Conservation (phyloP, 176 grass and related monocot species). For the Hordeum marinum region DNA sequence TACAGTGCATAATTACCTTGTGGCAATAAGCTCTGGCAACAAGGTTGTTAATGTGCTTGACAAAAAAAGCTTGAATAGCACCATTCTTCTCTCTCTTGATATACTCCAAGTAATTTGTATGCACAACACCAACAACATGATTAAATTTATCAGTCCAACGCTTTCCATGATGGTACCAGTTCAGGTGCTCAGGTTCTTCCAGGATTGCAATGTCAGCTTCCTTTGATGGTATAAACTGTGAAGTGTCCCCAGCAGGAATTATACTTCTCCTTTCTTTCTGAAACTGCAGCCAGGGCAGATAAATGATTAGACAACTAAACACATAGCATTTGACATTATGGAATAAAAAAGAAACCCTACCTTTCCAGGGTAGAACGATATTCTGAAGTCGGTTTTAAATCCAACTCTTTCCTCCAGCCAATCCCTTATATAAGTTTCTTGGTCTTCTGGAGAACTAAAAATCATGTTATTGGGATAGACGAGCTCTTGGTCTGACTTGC, state of each 20-base stretch:
- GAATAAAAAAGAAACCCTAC: slow-evolving; percentile 23
- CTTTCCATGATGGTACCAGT: slow-evolving; percentile 98
- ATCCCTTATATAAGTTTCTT: slow-evolving; percentile 75
- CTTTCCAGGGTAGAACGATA: slow-evolving; percentile 97
- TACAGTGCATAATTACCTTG: slow-evolving; percentile 47
- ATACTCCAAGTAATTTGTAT: slow-evolving; percentile 95
- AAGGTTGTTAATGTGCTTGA: slow-evolving; percentile 90
- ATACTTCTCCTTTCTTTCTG: slow-evolving; percentile 93
- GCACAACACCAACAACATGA: slow-evolving; percentile 89
- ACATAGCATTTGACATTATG: background rate
- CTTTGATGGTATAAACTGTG: slow-evolving; percentile 74
- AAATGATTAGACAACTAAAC: background rate
- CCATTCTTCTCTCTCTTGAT: slow-evolving; percentile 96
- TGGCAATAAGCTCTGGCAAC: slow-evolving; percentile 78
- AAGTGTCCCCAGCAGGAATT: slow-evolving; percentile 85
- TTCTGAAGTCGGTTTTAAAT: slow-evolving; percentile 87
- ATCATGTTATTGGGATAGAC: slow-evolving; percentile 89
- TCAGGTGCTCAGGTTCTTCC: slow-evolving; percentile 93
- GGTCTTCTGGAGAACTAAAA: slow-evolving; percentile 78
- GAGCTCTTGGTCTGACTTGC: slow-evolving; percentile 79
- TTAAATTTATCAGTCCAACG: slow-evolving; percentile 95
- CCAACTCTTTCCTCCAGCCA: slow-evolving; percentile 95
- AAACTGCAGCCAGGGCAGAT: slow-evolving; percentile 46
- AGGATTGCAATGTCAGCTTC: slow-evolving; percentile 90
- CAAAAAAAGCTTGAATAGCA: slow-evolving; percentile 82